phyloP scores from a whole-genome alignment of 2,329 filamentous ascomycete genomes.

The Aspergillus tamarii region DNA sequence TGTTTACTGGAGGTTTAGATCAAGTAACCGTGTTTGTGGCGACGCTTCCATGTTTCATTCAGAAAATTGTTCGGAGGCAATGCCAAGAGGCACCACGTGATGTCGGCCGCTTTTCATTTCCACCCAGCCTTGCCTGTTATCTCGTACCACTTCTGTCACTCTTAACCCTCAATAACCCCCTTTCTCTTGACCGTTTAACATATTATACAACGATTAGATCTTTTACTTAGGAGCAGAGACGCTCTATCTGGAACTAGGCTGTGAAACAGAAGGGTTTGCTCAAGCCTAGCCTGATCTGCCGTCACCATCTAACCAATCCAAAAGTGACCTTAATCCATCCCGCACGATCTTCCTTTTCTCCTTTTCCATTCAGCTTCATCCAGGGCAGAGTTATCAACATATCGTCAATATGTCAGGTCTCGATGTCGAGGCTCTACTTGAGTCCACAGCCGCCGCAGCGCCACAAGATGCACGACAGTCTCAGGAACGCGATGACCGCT shows the following conservation, averaged over 20 bases:
- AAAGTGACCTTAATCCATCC: slow-evolving; percentile 43
- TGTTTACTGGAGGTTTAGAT: background rate
- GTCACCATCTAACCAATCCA: slow-evolving; percentile 37
- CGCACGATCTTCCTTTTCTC: slow-evolving; percentile 28
- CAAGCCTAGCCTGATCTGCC: slow-evolving; percentile 28
- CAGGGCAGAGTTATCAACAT: slow-evolving; percentile 30
- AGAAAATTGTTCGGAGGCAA: slow-evolving; percentile 3
- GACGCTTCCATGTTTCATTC: background rate
- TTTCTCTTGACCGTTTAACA: background rate
- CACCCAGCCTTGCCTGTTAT: slow-evolving; percentile 12
- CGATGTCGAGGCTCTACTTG: slow-evolving; percentile 88
- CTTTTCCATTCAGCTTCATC: slow-evolving; percentile 25
- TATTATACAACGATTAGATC: background rate
- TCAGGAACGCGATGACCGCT: slow-evolving; percentile 62
- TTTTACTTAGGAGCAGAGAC: slow-evolving; percentile 3
- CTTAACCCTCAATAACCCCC: background rate
- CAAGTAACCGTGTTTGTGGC: background rate
- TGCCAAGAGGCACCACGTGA: slow-evolving; percentile 1
- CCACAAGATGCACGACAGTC: slow-evolving; percentile 37
- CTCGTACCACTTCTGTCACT: slow-evolving; percentile 6
- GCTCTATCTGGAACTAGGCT: slow-evolving; percentile 12
- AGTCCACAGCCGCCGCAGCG: slow-evolving; percentile 72
- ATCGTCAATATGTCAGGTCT: slow-evolving; percentile 64
- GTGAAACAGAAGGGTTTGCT: slow-evolving; percentile 41
- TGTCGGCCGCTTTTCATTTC: background rate